A percentile compares a stretch with the other conserved stretches of the same genome.
Evolutionary conservation across 257 asterid species (phyloP).

Genomic region (Capsicum pubescens): DNA sequence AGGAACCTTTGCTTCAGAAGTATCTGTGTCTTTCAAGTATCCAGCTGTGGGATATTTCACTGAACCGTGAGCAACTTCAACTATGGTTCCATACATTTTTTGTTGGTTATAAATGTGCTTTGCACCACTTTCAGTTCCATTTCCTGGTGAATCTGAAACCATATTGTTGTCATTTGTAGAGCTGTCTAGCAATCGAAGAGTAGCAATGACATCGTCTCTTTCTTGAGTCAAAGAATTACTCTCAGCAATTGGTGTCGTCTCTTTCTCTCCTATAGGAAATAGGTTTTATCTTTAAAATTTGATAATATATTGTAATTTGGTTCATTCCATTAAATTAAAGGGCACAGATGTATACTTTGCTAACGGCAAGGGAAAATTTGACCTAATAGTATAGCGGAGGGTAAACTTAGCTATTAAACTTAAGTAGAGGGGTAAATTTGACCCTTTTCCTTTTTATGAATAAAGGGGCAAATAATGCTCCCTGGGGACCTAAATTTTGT

Average conservation of each 20-base stretch:
- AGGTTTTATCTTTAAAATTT: no score
- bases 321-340: no score
- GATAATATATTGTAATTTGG: no score
- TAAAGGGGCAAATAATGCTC: no score
- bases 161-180: conserved; percentile 52
- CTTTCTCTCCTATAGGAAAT: conserved; percentile 35
- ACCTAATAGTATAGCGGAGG: no score
- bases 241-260: conserved; percentile 86
- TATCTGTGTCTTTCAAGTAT: neutral
- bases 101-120: conserved; percentile 57
- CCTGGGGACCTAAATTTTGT: no score
- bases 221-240: conserved; percentile 78
- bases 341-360: no score
- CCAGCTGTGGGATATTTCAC: conserved; percentile 46
- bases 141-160: conserved; percentile 53
- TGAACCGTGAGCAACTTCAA: conserved; percentile 54
- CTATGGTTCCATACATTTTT: conserved; percentile 40
- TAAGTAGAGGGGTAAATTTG: no score
- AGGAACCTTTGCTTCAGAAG: conserved; percentile 54
- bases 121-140: conserved; percentile 51
- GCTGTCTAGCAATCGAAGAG: conserved; percentile 59
- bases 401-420: no score
- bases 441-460: no score
- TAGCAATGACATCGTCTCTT: conserved; percentile 71
- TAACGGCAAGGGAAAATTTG: no score